Conservation (phyloP, 208 protist species). For the Crithidia bombi region DNA sequence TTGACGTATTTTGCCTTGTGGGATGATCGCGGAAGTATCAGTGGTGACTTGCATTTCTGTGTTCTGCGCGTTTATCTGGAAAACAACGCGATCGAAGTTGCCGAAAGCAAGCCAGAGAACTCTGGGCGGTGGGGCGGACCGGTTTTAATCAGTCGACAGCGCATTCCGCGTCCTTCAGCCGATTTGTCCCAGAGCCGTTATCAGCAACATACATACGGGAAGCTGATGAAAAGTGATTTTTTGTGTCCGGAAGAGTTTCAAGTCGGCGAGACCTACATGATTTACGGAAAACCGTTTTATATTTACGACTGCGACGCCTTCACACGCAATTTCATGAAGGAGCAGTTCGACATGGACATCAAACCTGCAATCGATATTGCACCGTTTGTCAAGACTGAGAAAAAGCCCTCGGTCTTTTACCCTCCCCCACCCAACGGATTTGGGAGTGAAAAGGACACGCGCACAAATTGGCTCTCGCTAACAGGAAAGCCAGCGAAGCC, state of each 20-base stretch:
- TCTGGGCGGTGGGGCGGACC: constrained; percentile 64
- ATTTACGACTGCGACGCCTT: constrained; percentile 81
- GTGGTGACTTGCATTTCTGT: constrained; percentile 84
- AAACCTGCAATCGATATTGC: constrained; percentile 60
- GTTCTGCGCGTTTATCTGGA: constrained; percentile 78
- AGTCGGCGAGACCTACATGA: constrained; percentile 83
- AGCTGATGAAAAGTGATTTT: constrained; percentile 87
- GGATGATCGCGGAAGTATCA: constrained; percentile 86
- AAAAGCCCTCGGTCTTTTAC: constrained; percentile 65
- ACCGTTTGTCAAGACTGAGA: constrained; percentile 53
- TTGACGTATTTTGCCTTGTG: constrained; percentile 87
- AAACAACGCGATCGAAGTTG: constrained; percentile 82
- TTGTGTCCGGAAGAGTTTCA: constrained; percentile 77
- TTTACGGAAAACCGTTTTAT: constrained; percentile 86
- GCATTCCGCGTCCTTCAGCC: constrained; percentile 52
- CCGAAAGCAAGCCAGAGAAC: constrained; percentile 74
- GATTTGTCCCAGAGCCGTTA: constrained; percentile 55
- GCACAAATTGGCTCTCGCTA: constrained; percentile 83
- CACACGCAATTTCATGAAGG: constrained; percentile 75
- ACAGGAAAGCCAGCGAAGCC: constrained; percentile 63
- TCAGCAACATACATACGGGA: constrained; percentile 89
- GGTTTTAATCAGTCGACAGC: constrained; percentile 79
- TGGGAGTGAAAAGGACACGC: constrained; percentile 85
- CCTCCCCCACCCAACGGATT: constrained; percentile 92
- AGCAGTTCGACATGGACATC: constrained; percentile 62